Conservation (phyloP, 371 early-diverging fungal genomes). For the Zancudomyces culisetae region DNA sequence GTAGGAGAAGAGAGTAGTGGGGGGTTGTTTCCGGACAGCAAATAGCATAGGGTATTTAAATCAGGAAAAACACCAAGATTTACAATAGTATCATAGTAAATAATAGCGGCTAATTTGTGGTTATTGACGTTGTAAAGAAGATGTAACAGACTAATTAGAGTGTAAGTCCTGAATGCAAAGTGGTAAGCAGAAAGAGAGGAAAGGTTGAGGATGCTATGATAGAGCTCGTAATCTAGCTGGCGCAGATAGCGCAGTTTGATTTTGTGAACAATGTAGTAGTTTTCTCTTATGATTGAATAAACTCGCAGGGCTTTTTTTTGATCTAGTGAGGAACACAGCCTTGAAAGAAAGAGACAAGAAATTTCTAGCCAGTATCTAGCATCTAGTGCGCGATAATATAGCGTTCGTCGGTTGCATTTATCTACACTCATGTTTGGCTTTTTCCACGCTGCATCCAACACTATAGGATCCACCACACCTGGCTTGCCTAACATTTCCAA, state of each 20-base stretch:
- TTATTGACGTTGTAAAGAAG: neutral
- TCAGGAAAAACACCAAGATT: neutral
- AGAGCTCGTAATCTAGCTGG: neutral
- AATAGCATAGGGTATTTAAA: neutral
- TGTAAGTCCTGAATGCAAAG: neutral
- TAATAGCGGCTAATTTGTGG: neutral
- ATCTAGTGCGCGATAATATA: neutral
- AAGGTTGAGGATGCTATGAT: neutral
- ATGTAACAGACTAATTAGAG: neutral
- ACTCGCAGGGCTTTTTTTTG: neutral
- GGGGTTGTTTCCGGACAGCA: neutral
- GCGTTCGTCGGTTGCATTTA: neutral
- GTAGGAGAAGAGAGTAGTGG: neutral
- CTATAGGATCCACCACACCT: neutral
- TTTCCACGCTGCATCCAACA: neutral
- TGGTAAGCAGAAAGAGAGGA: neutral
- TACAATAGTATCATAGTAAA: neutral
- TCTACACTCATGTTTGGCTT: neutral
- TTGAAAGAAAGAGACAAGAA: neutral
- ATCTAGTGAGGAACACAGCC: neutral
- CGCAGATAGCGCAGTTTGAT: neutral
- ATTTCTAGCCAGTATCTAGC: neutral
- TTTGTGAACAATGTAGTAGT: neutral
- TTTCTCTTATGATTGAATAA: neutral
- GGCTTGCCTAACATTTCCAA: neutral